phyloP scores from a whole-genome alignment of 805 yeast genomes.

The Wickerhamomyces xylosicus region DNA sequence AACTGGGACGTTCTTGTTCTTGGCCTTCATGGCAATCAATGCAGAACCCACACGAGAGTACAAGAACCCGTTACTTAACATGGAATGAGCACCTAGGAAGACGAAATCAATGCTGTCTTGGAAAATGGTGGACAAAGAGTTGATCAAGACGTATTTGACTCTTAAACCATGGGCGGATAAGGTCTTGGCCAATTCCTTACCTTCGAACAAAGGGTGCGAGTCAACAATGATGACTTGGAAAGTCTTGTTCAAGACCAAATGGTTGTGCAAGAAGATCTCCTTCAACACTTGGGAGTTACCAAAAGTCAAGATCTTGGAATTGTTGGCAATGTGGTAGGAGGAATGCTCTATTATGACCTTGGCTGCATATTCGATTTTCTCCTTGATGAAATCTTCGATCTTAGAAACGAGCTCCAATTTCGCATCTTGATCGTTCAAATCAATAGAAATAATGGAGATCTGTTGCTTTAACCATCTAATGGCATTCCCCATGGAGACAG shows the following conservation, averaged over 20 bases:
- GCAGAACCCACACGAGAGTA: conserved; percentile 95
- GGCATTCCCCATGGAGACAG: conserved; percentile 95
- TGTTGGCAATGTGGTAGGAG: conserved; percentile 61
- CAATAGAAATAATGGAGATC: conserved; percentile 73
- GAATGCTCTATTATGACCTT: conserved; percentile 76
- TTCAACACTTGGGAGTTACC: conserved; percentile 82
- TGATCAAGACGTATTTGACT: conserved; percentile 66
- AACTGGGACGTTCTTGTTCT: conserved; percentile 83
- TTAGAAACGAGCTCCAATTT: conserved; percentile 50
- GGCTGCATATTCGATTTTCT: conserved; percentile 77
- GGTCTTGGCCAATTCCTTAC: conserved; percentile 61
- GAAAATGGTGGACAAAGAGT: conserved; percentile 69
- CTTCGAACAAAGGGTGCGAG: conserved; percentile 91
- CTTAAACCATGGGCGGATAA: conserved; percentile 57
- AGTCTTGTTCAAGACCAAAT: conserved; percentile 46
- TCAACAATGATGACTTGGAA: conserved; percentile 84
- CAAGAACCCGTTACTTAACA: conserved; percentile 88
- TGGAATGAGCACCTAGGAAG: conserved; percentile 93
- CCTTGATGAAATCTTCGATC: conserved; percentile 75
- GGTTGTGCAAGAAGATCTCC: conserved; percentile 63
- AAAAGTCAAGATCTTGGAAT: conserved; percentile 74
- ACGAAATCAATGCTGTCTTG: conserved; percentile 86
- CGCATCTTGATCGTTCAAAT: conserved; percentile 46
- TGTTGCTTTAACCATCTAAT: conserved; percentile 96
- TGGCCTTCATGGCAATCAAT: conserved; percentile 83